Evolutionary conservation across 139 green algal genomes (phyloP).

Genomic region (Gonium pectorale): DNA sequence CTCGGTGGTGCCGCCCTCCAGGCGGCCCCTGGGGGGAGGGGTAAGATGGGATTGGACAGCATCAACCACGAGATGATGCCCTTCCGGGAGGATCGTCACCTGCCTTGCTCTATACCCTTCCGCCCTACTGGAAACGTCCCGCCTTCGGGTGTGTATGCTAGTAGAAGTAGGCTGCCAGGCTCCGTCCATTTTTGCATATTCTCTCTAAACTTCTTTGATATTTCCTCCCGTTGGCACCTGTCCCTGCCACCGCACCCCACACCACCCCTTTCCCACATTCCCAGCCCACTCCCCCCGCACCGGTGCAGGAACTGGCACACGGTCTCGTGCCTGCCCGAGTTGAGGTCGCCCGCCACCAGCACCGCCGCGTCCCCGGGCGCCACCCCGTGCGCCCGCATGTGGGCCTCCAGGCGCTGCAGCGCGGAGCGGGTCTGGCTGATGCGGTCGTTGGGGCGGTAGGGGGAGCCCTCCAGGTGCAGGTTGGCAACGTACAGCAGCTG

Average conservation of each 20-base stretch:
- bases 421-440: conserved; percentile 63
- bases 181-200: too few relatives aligned
- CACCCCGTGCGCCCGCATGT: conserved; percentile 28
- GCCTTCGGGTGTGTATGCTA: too few relatives aligned
- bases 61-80: too few relatives aligned
- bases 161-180: too few relatives aligned
- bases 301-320: conserved; percentile 59
- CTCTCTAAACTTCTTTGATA: too few relatives aligned
- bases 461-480: conserved; percentile 72
- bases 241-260: too few relatives aligned
- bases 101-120: too few relatives aligned
- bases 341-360: conserved; percentile 69
- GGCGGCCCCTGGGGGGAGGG: conserved; percentile 41
- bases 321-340: conserved; percentile 49
- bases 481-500: conserved; percentile 68
- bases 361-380: conserved; percentile 31
- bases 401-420: conserved; percentile 61
- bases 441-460: conserved; percentile 66
- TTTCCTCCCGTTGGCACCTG: too few relatives aligned
- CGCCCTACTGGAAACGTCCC: too few relatives aligned
- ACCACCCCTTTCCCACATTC: too few relatives aligned
- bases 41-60: background rate
- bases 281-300: background rate
- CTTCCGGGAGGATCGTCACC: too few relatives aligned
- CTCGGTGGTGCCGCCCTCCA: conserved; percentile 66